Evolutionary conservation across 805 yeast genomes (phyloP).

Genomic region (Candida berthetii): DNA sequence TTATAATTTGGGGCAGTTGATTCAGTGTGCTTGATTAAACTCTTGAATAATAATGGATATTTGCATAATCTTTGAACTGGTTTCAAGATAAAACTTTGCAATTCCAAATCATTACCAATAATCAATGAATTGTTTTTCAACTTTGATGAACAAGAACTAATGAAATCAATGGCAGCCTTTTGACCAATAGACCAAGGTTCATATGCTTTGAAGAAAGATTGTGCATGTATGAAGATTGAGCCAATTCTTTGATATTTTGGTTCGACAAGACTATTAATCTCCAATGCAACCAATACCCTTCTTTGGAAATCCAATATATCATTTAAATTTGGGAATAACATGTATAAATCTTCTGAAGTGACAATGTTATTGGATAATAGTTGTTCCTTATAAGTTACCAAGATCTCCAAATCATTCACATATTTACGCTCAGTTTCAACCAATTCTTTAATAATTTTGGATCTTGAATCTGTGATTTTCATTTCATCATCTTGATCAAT

Average conservation of each 20-base stretch:
- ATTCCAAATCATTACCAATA: slow-evolving; percentile 80
- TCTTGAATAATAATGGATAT: slow-evolving; percentile 79
- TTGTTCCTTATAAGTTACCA: slow-evolving; percentile 63
- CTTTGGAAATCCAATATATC: slow-evolving; percentile 90
- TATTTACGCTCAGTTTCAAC: slow-evolving; percentile 89
- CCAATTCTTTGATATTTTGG: slow-evolving; percentile 80
- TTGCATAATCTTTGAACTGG: slow-evolving; percentile 97
- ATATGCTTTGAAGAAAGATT: slow-evolving; percentile 79
- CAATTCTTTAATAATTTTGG: slow-evolving; percentile 78
- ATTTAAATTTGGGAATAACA: slow-evolving; percentile 77
- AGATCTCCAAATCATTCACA: slow-evolving; percentile 81
- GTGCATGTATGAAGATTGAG: slow-evolving; percentile 79
- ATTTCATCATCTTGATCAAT: slow-evolving; percentile 21
- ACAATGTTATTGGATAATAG: slow-evolving; percentile 59
- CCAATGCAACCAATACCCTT: slow-evolving; percentile 80
- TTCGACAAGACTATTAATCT: slow-evolving; percentile 76
- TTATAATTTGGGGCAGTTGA: slow-evolving; percentile 43
- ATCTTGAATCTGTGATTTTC: slow-evolving; percentile 45
- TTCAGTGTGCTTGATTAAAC: slow-evolving; percentile 63
- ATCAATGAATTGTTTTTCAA: slow-evolving; percentile 49
- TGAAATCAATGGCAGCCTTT: slow-evolving; percentile 77
- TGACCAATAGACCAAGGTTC: slow-evolving; percentile 95
- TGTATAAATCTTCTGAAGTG: slow-evolving; percentile 73
- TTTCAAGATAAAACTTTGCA: slow-evolving; percentile 83
- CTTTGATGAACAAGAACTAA: slow-evolving; percentile 51